phyloP scores from a whole-genome alignment of 2,329 filamentous ascomycete genomes.

The Alternaria sp. region DNA sequence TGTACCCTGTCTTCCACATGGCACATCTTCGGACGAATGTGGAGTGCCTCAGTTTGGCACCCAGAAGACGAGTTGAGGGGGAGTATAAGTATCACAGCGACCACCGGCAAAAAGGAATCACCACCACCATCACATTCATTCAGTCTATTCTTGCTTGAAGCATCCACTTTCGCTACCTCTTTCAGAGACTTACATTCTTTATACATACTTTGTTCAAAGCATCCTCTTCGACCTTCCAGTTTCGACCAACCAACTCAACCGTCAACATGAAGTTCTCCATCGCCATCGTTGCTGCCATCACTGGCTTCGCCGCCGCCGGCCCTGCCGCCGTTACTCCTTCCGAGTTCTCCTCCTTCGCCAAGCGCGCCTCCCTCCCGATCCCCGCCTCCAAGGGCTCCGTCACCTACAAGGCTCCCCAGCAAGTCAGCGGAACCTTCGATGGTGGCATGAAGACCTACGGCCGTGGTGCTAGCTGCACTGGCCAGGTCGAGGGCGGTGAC shows the following conservation, averaged over 20 bases:
- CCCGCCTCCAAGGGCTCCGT: conserved; percentile 43
- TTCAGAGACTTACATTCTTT: conserved; percentile 23
- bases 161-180: conserved; percentile 27
- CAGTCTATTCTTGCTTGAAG: conserved; percentile 34
- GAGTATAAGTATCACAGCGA: conserved; percentile 19
- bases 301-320: conserved; percentile 38
- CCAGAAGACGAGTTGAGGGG: not conserved
- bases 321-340: conserved; percentile 30
- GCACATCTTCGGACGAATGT: not conserved
- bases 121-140: conserved; percentile 23
- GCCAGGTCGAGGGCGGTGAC: conserved; percentile 54
- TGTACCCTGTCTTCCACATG: conserved; percentile 1
- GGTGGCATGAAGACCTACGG: conserved; percentile 46
- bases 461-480: conserved; percentile 48
- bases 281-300: conserved; percentile 30
- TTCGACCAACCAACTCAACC: conserved; percentile 13
- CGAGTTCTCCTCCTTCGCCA: conserved; percentile 35
- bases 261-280: conserved; percentile 45
- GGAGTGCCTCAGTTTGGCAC: not conserved
- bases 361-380: conserved; percentile 40
- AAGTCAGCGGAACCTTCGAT: conserved; percentile 37
- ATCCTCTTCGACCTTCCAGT: conserved; percentile 21
- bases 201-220: conserved; percentile 23
- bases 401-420: conserved; percentile 32
- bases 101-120: conserved; percentile 7